These are phyloP conservation scores for Fusarium continuum DNA, from an alignment of 2,329 filamentous ascomycete genomes.

Conservation along the genomic window DNA sequence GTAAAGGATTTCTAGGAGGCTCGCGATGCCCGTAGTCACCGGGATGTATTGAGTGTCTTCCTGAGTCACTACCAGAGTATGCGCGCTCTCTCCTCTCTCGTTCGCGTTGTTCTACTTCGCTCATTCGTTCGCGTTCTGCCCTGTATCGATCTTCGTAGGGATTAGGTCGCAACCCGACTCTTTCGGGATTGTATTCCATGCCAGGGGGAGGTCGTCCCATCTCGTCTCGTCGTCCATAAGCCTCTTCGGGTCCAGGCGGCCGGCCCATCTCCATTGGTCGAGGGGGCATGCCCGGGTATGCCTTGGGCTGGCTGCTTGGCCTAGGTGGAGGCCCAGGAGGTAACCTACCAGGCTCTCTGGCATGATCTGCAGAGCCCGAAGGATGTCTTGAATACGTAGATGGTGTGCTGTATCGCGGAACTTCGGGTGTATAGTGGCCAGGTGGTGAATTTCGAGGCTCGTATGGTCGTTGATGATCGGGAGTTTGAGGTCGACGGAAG, in stretches of 20 bases:
- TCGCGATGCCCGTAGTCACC: slow-evolving; percentile 54
- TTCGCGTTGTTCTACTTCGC: slow-evolving; percentile 56
- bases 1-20: slow-evolving; percentile 56
- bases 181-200: slow-evolving; percentile 64
- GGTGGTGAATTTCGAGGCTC: slow-evolving; percentile 61
- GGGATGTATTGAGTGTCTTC: slow-evolving; percentile 52
- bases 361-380: slow-evolving; percentile 58
- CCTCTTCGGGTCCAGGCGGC: slow-evolving; percentile 50
- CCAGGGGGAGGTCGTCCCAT: slow-evolving; percentile 48
- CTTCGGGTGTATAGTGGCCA: slow-evolving; percentile 64
- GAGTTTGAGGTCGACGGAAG: slow-evolving; percentile 75
- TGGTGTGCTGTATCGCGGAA: slow-evolving; percentile 67
- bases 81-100: slow-evolving; percentile 57
- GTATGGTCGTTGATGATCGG: slow-evolving; percentile 71
- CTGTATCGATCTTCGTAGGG: slow-evolving; percentile 65
- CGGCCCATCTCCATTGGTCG: slow-evolving; percentile 60
- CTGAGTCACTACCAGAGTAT: slow-evolving; percentile 59
- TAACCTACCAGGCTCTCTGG: slow-evolving; percentile 51
- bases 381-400: slow-evolving; percentile 64
- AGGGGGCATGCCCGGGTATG: slow-evolving; percentile 55
- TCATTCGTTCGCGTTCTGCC: slow-evolving; percentile 57
- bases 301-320: slow-evolving; percentile 63
- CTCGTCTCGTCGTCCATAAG: slow-evolving; percentile 62
- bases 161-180: slow-evolving; percentile 54
- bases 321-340: slow-evolving; percentile 56